Base-by-base conservation (phyloP, 129 eudicot species). In the Rutidosis leptorrhynchoides region DNA sequence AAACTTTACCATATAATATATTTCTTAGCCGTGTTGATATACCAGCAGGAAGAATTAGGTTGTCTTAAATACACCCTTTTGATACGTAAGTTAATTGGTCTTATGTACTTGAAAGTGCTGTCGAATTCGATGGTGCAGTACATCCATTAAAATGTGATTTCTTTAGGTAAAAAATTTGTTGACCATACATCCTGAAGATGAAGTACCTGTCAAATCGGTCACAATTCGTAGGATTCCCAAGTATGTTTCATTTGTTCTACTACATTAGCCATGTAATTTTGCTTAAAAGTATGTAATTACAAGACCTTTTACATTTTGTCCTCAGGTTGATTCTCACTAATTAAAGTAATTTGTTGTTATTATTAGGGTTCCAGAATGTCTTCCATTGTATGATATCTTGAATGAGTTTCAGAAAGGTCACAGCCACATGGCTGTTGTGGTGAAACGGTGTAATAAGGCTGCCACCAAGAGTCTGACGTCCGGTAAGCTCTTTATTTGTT, bases 381-480 rank as follows among this genome's bases (percentile, higher is more conserved):
- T 86, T 82, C 96, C 98, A 24, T 65, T 93, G 35, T 92, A 92
- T 65, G 98, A 92, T 79, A 92, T 93, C 21, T 66, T 93, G 60
- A 88, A 93, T 62, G 98, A 93, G 76, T 93, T 93, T 67, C 98
- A 93, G 73, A 93, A 93, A 79, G 98, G 98, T 65, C 91, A 85
- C 74, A 93, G 98, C 61, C 98, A 93, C 84, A 88, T 93, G 98
- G 98, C 96, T 9, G 92, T 86, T 62, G 98, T 92, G 37, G 76
- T 89, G 40, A 83, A 79, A 68, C 92, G 68, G 58, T 35, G 70
- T 23, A 27, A 25, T 17, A 69, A 60, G 46, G 43, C 65, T 60
- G 45, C 68, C 62, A 57, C 51, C 6, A 81, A 54, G 40, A 72
- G 72, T 55, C 77, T 54, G 3, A 22, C 64, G 0, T 64, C 67